Conservation (phyloP, 129 eudicot genomes). For the Logfia minima region DNA sequence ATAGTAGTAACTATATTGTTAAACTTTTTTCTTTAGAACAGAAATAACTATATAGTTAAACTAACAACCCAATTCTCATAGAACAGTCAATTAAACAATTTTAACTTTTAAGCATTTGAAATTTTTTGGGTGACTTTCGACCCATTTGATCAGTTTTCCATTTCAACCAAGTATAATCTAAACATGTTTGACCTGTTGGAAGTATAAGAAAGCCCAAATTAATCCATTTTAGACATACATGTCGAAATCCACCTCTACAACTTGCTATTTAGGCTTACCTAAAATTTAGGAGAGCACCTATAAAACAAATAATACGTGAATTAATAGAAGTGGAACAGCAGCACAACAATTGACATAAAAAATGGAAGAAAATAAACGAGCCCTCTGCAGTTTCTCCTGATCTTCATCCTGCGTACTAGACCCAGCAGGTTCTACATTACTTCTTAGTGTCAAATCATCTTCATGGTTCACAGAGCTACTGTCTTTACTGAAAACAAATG, state of each 20-base stretch:
- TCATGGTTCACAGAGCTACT: slow-evolving; percentile 38
- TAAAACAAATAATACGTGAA: slow-evolving; percentile 46
- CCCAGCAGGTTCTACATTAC: slow-evolving; percentile 40
- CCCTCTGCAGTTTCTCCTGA: slow-evolving; percentile 39
- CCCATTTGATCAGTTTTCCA: neutral
- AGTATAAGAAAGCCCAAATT: neutral
- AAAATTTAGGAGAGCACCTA: neutral
- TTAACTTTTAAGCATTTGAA: neutral
- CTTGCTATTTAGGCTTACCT: neutral
- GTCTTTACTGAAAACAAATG: slow-evolving; percentile 47
- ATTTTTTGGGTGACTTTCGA: neutral
- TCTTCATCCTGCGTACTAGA: slow-evolving; percentile 39
- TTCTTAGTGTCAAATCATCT: slow-evolving; percentile 29
- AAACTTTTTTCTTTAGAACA: neutral
- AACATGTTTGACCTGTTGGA: neutral
- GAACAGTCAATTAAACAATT: neutral
- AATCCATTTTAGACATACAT: neutral
- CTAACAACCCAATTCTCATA: neutral
- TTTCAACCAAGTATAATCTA: neutral
- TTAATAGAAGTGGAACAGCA: slow-evolving; percentile 68
- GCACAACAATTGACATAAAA: slow-evolving; percentile 63
- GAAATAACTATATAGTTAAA: neutral
- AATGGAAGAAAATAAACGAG: slow-evolving; percentile 47
- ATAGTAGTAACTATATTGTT: too few species aligned
- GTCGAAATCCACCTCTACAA: neutral